Evolutionary conservation across 306 rosid species (phyloP).

Genomic region (Cicer yamashitae): DNA sequence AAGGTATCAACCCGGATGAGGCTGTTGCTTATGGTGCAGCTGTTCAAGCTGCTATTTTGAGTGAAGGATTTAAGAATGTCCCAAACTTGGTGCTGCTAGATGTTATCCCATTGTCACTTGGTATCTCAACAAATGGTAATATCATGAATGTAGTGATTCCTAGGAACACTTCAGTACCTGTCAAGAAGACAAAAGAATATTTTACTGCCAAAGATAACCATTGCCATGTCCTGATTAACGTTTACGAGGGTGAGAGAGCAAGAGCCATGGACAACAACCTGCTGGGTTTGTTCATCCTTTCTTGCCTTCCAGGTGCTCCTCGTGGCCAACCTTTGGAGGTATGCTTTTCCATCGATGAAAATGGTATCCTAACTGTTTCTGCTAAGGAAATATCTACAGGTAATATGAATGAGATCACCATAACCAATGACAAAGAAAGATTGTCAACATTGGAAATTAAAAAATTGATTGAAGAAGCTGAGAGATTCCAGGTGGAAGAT

Average conservation of each 20-base stretch:
- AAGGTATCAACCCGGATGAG: slow-evolving; percentile 30
- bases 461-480: slow-evolving; percentile 38
- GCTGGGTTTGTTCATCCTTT: slow-evolving; percentile 40
- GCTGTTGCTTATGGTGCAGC: slow-evolving; percentile 36
- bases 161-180: slow-evolving; percentile 53
- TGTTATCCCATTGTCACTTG: not conserved
- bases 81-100: not conserved
- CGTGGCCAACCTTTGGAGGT: slow-evolving; percentile 44
- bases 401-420: slow-evolving; percentile 42
- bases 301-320: slow-evolving; percentile 48
- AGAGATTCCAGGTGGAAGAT: slow-evolving; percentile 48
- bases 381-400: slow-evolving; percentile 51
- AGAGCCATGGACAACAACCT: slow-evolving; percentile 51
- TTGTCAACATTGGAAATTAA: slow-evolving; percentile 12
- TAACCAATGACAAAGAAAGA: slow-evolving; percentile 48
- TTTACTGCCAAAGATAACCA: slow-evolving; percentile 47
- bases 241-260: slow-evolving; percentile 63
- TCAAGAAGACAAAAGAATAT: not conserved
- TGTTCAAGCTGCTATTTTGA: slow-evolving; percentile 4
- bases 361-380: slow-evolving; percentile 55
- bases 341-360: slow-evolving; percentile 55
- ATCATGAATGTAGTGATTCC: slow-evolving; percentile 53
- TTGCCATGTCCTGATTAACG: not conserved
- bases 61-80: not conserved
- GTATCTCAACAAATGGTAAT: fast-evolving